phyloP scores from a whole-genome alignment of 179 eudicot species.

The Sideroxylon spinosum region DNA sequence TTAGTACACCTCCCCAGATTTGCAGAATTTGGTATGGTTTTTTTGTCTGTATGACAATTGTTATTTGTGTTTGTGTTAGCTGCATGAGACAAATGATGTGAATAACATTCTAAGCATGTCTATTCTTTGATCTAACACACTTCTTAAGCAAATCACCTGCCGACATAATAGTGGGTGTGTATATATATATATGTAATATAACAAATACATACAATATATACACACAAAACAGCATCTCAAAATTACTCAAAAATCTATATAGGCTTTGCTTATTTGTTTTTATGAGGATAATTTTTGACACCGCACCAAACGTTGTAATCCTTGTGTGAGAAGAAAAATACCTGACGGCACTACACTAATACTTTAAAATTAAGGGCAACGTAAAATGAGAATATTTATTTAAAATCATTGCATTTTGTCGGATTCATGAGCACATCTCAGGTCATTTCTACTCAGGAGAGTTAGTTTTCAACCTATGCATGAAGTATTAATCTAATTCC shows the following conservation, averaged over 20 bases:
- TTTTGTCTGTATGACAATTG: too few species aligned
- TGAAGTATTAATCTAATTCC: not conserved
- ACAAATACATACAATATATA: not conserved
- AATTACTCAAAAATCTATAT: not conserved
- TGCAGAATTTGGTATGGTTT: not conserved
- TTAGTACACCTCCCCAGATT: not conserved
- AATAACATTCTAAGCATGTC: not conserved
- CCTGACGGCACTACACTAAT: not conserved
- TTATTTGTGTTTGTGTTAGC: too few species aligned
- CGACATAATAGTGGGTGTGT: conserved; percentile 6
- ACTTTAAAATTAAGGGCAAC: not conserved
- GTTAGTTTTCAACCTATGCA: not conserved
- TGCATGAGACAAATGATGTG: not conserved
- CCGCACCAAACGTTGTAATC: not conserved
- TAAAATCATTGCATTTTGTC: not conserved
- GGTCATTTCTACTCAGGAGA: too few species aligned
- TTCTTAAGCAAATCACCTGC: conserved; percentile 21
- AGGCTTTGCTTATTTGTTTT: not conserved
- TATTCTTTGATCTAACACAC: not conserved
- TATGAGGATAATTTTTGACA: not conserved
- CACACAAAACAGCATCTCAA: not conserved
- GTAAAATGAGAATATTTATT: not conserved
- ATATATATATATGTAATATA: not conserved
- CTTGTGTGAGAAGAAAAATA: not conserved
- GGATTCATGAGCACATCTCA: not conserved